These are phyloP conservation scores for Suhomyces emberorum DNA, from an alignment of 805 yeast genomes.

Conservation along the genomic window DNA sequence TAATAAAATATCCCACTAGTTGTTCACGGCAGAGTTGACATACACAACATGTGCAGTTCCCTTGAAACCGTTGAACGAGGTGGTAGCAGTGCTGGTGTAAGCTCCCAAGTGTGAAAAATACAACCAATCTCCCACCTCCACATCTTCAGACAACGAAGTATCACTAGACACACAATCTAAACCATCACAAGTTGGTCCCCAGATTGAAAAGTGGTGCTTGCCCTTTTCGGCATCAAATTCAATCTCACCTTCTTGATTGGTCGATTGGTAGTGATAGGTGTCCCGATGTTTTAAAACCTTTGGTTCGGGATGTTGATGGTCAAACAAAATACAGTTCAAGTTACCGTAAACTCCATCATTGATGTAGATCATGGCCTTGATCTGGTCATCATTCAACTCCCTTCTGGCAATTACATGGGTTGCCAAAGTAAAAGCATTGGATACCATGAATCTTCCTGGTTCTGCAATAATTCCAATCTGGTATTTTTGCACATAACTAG, in stretches of 20 bases:
- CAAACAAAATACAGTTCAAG: slow-evolving; percentile 88
- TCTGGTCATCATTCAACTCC: slow-evolving; percentile 20
- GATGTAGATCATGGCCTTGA: slow-evolving; percentile 68
- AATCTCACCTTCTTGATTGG: slow-evolving; percentile 4
- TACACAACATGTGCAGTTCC: slow-evolving; percentile 58
- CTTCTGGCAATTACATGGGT: slow-evolving; percentile 85
- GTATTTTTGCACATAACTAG: slow-evolving; percentile 18
- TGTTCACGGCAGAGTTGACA: slow-evolving; percentile 38
- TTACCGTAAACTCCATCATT: slow-evolving; percentile 97
- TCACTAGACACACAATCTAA: slow-evolving; percentile 72
- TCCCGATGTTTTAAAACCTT: slow-evolving; percentile 57
- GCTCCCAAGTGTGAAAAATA: slow-evolving; percentile 85
- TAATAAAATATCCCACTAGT: too few species aligned
- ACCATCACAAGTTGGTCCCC: slow-evolving; percentile 99
- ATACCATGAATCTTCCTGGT: slow-evolving; percentile 89
- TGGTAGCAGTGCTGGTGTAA: slow-evolving; percentile 89
- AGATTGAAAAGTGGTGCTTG: slow-evolving; percentile 57
- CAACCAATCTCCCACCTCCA: slow-evolving; percentile 88
- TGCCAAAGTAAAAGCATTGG: slow-evolving; percentile 81
- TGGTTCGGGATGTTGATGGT: slow-evolving; percentile 80
- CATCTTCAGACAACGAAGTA: slow-evolving; percentile 52
- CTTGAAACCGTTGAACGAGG: slow-evolving; percentile 86
- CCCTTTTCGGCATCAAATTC: slow-evolving; percentile 16
- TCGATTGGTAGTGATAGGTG: slow-evolving; percentile 37
- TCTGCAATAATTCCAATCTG: slow-evolving; percentile 69